Base-by-base conservation (phyloP, 768 basidiomycete genomes). In the Suillus alpinus region DNA sequence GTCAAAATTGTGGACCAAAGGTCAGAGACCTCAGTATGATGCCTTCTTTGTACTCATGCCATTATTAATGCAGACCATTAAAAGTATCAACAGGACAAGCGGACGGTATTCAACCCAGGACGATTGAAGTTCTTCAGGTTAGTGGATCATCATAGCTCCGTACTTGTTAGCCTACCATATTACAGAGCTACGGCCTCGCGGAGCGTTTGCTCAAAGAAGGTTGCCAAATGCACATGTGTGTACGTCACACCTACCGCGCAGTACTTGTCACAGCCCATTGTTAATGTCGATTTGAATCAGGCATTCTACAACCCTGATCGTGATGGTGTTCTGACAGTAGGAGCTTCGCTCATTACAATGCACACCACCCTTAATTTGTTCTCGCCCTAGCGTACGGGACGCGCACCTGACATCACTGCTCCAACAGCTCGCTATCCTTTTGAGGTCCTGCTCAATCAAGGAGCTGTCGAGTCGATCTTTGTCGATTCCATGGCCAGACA, bases 151-250 rank as follows among this genome's bases (percentile, higher is more conserved):
- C 18, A 23, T 40, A 50, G 3, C 18, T 9, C 34, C 20, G 3
- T 29, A 36, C 4, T n/a, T 7, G 3, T n/a, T 3, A 7, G 55
- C 26, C 18, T 31, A 5, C 1, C 29, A 23, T 20, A 4, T 23
- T 2, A n/a, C 56, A 92, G 89, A 92, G 89, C 62, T 92, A 92
- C 72, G 91, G 89, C 6, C 79, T 92, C 7, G 87, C 83, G 0
- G 85, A 90, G 16, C 80, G 83, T 3, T 67, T 92, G 26, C 62
- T 91, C 20, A 78, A 73, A 40, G 82, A 89, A 67, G 89, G 83
- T 5, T 85, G 84, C 61, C 86, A 88, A 52, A 78, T 92, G 79
- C 84, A 89, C 62, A 80, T 83, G 74, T 83, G 83, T 58, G 89
- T 91, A 71, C 61, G 84, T 75, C 12, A 31, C 32, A 20, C 1